These are phyloP conservation scores for Mycosphaerella arachidis DNA, from an alignment of 2,329 filamentous ascomycete species.

Conservation along the genomic window DNA sequence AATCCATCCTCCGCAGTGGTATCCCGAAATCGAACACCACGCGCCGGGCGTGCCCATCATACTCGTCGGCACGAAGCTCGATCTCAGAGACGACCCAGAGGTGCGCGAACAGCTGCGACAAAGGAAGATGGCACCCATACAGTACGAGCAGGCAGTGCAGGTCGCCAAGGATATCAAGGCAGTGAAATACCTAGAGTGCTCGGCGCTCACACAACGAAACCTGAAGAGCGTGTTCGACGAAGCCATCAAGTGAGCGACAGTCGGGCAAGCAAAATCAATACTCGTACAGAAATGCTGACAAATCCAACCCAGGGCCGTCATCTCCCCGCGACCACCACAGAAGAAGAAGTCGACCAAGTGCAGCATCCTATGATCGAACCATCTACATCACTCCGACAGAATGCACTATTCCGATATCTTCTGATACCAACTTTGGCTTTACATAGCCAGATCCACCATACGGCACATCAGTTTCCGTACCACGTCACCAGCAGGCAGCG, in stretches of 20 bases:
- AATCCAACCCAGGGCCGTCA: conserved; percentile 56
- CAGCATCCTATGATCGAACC: conserved; percentile 57
- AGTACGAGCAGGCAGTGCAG: conserved; percentile 83
- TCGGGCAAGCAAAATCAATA: neutral
- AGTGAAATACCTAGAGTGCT: conserved; percentile 97
- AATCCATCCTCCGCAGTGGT: conserved; percentile 64
- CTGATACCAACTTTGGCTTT: neutral
- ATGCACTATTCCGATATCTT: neutral
- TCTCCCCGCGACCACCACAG: conserved; percentile 60
- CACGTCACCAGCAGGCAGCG: conserved; percentile 1
- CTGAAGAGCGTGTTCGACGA: conserved; percentile 98
- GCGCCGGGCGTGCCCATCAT: conserved; percentile 94
- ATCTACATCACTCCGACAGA: neutral
- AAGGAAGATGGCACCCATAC: conserved; percentile 96
- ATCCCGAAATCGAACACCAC: conserved; percentile 94
- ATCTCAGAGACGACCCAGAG: conserved; percentile 81
- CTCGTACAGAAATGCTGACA: conserved; percentile 4
- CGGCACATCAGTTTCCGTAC: conserved; percentile 1
- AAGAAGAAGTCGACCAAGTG: conserved; percentile 64
- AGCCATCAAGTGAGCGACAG: conserved; percentile 75
- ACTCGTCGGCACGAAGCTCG: conserved; percentile 93
- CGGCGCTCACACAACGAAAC: conserved; percentile 91
- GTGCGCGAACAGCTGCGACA: conserved; percentile 77
- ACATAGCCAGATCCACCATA: neutral
- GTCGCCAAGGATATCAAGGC: conserved; percentile 93